Conservation (phyloP, 345 rosid genomes). For the Lagerstroemia speciosa region DNA sequence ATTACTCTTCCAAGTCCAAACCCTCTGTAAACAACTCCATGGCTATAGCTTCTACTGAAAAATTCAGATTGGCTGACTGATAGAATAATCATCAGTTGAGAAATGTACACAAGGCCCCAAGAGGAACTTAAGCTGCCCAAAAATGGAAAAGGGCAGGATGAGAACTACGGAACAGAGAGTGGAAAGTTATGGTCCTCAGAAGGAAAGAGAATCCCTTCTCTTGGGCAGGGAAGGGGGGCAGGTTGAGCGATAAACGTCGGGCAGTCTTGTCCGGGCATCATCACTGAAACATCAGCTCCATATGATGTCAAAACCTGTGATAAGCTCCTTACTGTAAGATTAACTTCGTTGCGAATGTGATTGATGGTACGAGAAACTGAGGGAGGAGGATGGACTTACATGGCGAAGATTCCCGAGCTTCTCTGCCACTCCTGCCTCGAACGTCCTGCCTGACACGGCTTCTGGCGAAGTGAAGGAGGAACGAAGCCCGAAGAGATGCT, state of each 20-base stretch:
- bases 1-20: background rate
- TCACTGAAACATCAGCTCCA: slow-evolving; percentile 57
- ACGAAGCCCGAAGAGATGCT: slow-evolving; percentile 70
- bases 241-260: slow-evolving; percentile 85
- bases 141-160: background rate
- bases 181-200: slow-evolving; percentile 23
- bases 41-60: no score
- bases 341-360: background rate
- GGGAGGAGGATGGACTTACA: slow-evolving; percentile 24
- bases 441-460: slow-evolving; percentile 12
- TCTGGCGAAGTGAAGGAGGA: slow-evolving; percentile 57
- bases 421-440: slow-evolving; percentile 20
- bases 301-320: slow-evolving; percentile 32
- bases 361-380: background rate
- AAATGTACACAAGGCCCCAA: background rate
- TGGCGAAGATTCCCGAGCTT: slow-evolving; percentile 33
- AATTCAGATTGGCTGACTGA: background rate
- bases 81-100: background rate
- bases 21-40: no score
- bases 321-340: background rate
- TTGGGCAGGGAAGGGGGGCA: slow-evolving; percentile 75
- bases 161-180: background rate
- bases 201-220: slow-evolving; percentile 66
- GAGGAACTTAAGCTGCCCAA: no score
- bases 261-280: slow-evolving; percentile 78